Base-by-base conservation (phyloP, 768 basidiomycete genomes). In the Russula abietina region DNA sequence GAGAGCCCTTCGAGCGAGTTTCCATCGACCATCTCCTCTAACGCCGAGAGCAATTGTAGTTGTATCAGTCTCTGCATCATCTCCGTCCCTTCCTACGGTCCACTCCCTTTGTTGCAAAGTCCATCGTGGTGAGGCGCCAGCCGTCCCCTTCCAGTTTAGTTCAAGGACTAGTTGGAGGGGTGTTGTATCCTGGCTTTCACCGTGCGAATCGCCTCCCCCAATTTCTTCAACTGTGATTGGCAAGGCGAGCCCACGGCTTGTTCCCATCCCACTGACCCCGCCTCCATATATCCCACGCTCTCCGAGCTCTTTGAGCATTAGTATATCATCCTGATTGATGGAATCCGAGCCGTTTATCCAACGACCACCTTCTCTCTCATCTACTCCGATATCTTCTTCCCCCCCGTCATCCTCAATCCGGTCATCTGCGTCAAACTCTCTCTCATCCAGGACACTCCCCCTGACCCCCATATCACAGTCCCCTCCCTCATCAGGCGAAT, bases 251-350 rank as follows among this genome's bases (percentile, higher is more conserved):
- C 60, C 49, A 11, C 39, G 30, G n/a, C 51, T 38, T 14, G 24
- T 73, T 26, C 71, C 77, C 11, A 75, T 77, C 36, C 38, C 73
- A 3, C 3, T n/a, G n/a, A n/a, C n/a, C n/a, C 80, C 82, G 3
- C 82, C 83, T 3, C 74, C 78, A n/a, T 39, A 66, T 16, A 72
- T 76, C 19, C 72, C 77, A 14, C 72, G 75, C 4, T 79, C 83
- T 4, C 74, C 77, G 4, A 75, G 73, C 38, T 77, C 78, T 6
- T 52, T 71, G 46, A 70, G 62, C 16, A 76, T 75, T 11, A 68
- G 65, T 7, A 65, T 70, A 60, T 83, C 81, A 0, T 83, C 78
- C 69, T 65, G 75, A 75, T 63, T 78, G 71, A 70, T 80, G 76
- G 77, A 70, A 62, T 69, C 69, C 22, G 77, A 76, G 61, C 65